phyloP scores from a whole-genome alignment of 345 rosid species.

The Eucalyptus melliodora region DNA sequence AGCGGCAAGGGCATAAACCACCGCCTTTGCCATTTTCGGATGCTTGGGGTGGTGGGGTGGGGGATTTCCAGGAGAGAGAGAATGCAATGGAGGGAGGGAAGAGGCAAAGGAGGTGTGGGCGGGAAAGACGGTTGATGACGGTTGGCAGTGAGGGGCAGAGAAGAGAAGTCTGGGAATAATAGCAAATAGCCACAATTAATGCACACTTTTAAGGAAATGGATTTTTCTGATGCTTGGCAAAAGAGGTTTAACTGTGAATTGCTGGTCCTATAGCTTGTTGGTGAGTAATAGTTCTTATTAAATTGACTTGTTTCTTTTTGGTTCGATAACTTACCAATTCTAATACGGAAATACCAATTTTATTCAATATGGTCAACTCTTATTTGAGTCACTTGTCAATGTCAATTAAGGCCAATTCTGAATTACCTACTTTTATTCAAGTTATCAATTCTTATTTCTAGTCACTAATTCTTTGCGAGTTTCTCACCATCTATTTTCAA shows the following conservation, averaged over 20 bases:
- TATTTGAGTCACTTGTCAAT: not conserved
- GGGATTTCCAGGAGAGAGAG: not conserved
- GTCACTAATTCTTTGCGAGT: not conserved
- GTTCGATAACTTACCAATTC: not conserved
- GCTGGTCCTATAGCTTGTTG: not conserved
- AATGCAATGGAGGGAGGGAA: not conserved
- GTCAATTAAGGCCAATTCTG: not conserved
- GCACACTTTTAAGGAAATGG: not conserved
- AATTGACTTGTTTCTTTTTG: not conserved
- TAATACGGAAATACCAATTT: not conserved
- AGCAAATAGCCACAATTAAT: not conserved
- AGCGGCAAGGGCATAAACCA: conserved; percentile 29
- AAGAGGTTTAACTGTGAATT: not conserved
- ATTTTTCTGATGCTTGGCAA: not conserved
- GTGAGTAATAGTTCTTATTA: not conserved
- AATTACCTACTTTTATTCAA: not conserved
- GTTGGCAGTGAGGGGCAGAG: conserved; percentile 10
- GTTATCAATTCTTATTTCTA: not conserved
- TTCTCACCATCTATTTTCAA: not conserved
- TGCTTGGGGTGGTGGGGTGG: not conserved
- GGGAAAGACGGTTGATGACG: conserved; percentile 37
- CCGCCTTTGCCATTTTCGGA: conserved; percentile 50
- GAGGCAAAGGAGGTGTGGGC: not conserved
- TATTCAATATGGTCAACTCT: not conserved
- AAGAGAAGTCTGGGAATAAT: not conserved